Conservation (phyloP, 2,329 filamentous ascomycete species). For the Tetracladium maxilliforme region DNA sequence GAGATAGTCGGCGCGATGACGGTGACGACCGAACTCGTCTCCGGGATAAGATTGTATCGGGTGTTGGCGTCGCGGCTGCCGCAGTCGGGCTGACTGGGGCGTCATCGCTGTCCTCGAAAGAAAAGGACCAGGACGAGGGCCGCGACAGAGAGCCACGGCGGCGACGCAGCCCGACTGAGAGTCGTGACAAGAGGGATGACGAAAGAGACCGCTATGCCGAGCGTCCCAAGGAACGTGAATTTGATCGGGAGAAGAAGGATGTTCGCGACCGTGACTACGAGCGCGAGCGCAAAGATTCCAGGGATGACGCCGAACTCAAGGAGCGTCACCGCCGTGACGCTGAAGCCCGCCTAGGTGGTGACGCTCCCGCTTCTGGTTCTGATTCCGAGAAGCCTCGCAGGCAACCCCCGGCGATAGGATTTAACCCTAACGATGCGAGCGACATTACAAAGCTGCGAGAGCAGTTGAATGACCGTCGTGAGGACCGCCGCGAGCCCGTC, state of each 20-base stretch:
- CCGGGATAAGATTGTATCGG: slow-evolving; percentile 7
- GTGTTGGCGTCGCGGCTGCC: too few relatives aligned
- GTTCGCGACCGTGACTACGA: too few relatives aligned
- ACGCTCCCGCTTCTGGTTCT: background rate
- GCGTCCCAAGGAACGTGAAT: too few relatives aligned
- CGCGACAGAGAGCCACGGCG: slow-evolving; percentile 7
- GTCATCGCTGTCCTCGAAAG: slow-evolving; percentile 5
- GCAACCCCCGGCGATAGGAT: background rate
- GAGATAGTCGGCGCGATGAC: background rate
- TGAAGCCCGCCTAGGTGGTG: background rate
- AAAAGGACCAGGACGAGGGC: slow-evolving; percentile 3
- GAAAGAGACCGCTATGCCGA: too few relatives aligned
- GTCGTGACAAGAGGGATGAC: too few relatives aligned
- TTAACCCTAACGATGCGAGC: background rate
- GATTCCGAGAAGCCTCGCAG: background rate
- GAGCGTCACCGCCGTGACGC: background rate
- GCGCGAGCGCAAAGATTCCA: background rate
- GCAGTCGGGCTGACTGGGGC: too few relatives aligned
- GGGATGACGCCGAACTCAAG: too few relatives aligned
- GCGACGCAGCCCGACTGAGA: slow-evolving; percentile 9
- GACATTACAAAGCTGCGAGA: background rate
- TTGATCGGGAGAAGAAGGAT: too few relatives aligned
- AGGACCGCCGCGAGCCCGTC: background rate
- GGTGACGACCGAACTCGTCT: background rate
- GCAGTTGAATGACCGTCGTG: background rate